These are phyloP conservation scores for Colletotrichum noveboracense DNA, from an alignment of 2,329 filamentous ascomycete species.

Conservation along the genomic window DNA sequence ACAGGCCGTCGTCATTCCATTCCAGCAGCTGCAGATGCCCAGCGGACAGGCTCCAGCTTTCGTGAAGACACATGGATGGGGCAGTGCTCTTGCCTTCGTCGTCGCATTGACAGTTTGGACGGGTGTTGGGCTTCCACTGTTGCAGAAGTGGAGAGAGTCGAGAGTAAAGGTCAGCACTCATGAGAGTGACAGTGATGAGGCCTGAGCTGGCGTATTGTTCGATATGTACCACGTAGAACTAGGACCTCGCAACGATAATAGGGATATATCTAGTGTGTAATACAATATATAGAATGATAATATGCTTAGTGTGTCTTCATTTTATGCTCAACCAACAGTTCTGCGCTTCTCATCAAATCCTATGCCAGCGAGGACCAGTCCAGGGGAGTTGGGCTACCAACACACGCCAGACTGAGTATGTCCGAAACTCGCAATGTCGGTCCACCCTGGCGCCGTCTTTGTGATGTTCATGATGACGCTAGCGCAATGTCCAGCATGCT, in stretches of 20 bases:
- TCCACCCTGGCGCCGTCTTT: background rate
- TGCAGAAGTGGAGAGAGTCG: slow-evolving; percentile 25
- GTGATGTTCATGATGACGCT: background rate
- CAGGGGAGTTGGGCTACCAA: background rate
- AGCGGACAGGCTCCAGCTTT: slow-evolving; percentile 40
- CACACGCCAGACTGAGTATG: background rate
- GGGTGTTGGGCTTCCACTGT: slow-evolving; percentile 30
- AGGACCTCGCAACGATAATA: background rate
- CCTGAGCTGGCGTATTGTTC: background rate
- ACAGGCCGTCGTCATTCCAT: slow-evolving; percentile 40
- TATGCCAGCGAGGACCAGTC: background rate
- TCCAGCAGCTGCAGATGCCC: slow-evolving; percentile 42
- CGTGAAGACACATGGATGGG: slow-evolving; percentile 39
- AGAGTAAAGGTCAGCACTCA: slow-evolving; percentile 2
- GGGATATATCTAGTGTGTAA: background rate
- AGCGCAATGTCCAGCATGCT: slow-evolving; percentile 4
- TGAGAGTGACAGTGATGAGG: slow-evolving; percentile 12
- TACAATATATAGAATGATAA: background rate
- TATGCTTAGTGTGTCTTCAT: background rate
- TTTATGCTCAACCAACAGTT: background rate
- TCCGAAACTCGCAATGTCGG: background rate
- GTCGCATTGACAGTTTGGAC: slow-evolving; percentile 39
- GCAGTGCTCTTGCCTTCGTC: slow-evolving; percentile 35
- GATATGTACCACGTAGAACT: background rate
- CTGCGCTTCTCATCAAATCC: background rate